These are phyloP conservation scores for Tubosaeta brunneosetosa DNA, from an alignment of 768 basidiomycete species.

Conservation along the genomic window DNA sequence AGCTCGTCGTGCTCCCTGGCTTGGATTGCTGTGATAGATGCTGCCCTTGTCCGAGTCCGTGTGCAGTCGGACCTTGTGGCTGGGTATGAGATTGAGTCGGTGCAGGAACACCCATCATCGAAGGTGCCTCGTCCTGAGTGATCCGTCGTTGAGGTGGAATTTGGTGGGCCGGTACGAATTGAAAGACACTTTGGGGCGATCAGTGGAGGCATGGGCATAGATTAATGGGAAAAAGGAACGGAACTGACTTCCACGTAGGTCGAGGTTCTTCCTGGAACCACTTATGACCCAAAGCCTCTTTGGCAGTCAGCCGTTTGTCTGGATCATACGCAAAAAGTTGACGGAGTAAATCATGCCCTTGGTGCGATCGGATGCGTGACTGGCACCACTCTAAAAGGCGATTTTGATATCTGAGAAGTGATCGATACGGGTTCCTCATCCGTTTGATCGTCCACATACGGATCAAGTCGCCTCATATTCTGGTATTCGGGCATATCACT, in stretches of 20 bases:
- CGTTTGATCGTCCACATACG: constrained; percentile 38
- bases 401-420: constrained; percentile 45
- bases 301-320: constrained; percentile 76
- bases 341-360: constrained; percentile 80
- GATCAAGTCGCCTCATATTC: constrained; percentile 74
- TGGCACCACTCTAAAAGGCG: constrained; percentile 75
- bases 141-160: constrained; percentile 85
- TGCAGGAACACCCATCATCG: constrained; percentile 67
- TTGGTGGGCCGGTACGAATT: constrained; percentile 55
- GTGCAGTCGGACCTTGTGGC: constrained; percentile 41
- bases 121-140: constrained; percentile 88
- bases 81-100: constrained; percentile 42
- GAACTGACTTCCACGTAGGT: constrained; percentile 77
- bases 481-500: constrained; percentile 84
- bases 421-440: background rate
- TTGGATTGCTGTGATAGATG: constrained; percentile 38
- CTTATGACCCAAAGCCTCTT: constrained; percentile 73
- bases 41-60: constrained; percentile 45
- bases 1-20: constrained; percentile 58
- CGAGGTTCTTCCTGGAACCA: constrained; percentile 93
- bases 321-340: constrained; percentile 90
- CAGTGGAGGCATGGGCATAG: constrained; percentile 4
- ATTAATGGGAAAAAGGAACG: background rate
- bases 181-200: constrained; percentile 58
- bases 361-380: constrained; percentile 50